Conservation (phyloP, 768 basidiomycete species). For the Rhodotorula babjevae region DNA sequence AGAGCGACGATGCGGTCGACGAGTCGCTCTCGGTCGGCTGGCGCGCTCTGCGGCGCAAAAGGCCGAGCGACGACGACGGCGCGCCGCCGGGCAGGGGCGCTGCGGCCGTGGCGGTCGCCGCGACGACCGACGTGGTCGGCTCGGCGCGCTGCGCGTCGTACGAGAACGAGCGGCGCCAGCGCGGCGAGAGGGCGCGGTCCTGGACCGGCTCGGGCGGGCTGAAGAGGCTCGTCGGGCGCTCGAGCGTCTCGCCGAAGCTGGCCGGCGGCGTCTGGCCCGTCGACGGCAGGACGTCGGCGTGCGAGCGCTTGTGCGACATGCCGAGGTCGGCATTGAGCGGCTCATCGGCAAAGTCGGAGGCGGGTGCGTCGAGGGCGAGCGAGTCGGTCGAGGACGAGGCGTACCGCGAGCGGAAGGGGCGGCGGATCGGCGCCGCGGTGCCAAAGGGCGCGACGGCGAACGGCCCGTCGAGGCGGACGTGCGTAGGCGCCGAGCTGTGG, state of each 20-base stretch:
- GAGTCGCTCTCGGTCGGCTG: not conserved
- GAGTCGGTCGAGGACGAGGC: not conserved
- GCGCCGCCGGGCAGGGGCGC: not conserved
- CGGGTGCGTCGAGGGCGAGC: not conserved
- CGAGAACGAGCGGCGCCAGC: constrained; percentile 1
- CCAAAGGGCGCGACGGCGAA: not conserved
- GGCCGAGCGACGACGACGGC: not conserved
- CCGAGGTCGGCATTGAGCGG: not conserved
- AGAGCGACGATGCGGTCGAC: not conserved
- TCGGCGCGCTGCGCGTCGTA: not conserved
- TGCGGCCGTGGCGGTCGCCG: not conserved
- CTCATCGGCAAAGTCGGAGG: not conserved
- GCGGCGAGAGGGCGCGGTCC: not conserved
- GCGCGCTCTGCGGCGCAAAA: not conserved
- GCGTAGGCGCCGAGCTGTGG: not conserved
- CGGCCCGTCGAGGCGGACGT: not conserved
- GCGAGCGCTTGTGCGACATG: not conserved
- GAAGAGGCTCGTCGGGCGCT: not conserved
- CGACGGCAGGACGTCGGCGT: not conserved
- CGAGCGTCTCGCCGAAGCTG: not conserved
- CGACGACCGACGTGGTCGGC: not conserved
- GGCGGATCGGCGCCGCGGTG: not conserved
- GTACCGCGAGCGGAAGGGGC: constrained; percentile 8
- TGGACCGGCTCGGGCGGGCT: not conserved
- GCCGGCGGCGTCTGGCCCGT: not conserved